Evolutionary conservation across 805 yeast species (phyloP).

Genomic region (Starmerella cellae): DNA sequence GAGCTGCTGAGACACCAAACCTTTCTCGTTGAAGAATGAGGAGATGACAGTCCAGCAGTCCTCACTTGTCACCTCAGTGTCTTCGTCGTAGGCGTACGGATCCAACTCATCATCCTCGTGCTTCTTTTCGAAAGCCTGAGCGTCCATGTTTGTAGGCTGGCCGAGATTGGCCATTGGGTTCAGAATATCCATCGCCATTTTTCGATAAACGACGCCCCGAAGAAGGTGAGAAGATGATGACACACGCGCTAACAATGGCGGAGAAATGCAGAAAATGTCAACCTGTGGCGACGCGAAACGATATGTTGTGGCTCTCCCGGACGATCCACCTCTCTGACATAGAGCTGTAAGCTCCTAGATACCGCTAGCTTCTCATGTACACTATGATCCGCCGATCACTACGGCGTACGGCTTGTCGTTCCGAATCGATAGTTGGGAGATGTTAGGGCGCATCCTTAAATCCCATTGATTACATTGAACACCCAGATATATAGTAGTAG

Average conservation of each 20-base stretch:
- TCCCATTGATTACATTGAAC: too few relatives aligned
- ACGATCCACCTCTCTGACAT: too few relatives aligned
- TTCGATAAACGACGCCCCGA: slow-evolving; percentile 2
- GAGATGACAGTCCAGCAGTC: slow-evolving; percentile 99
- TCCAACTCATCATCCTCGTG: slow-evolving; percentile 19
- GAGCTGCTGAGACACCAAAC: slow-evolving; percentile 92
- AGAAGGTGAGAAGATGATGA: slow-evolving; percentile 1
- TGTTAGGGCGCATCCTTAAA: too few relatives aligned
- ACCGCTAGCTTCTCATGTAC: too few relatives aligned
- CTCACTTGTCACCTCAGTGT: slow-evolving; percentile 76
- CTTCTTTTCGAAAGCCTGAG: slow-evolving; percentile 1
- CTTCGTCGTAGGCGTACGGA: slow-evolving; percentile 42
- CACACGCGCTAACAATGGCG: neutral
- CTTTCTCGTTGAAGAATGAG: slow-evolving; percentile 89
- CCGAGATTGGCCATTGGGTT: slow-evolving; percentile 4
- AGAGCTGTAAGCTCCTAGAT: too few relatives aligned
- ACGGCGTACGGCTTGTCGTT: too few relatives aligned
- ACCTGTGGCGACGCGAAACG: too few relatives aligned
- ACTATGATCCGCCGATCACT: too few relatives aligned
- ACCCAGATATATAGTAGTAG: too few relatives aligned
- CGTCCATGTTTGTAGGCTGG: neutral
- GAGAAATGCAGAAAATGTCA: neutral
- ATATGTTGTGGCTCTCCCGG: too few relatives aligned
- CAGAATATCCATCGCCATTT: slow-evolving; percentile 18
- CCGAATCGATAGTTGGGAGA: too few relatives aligned